Base-by-base conservation (phyloP, 2,329 filamentous ascomycete genomes). In the Helotiales sp. region DNA sequence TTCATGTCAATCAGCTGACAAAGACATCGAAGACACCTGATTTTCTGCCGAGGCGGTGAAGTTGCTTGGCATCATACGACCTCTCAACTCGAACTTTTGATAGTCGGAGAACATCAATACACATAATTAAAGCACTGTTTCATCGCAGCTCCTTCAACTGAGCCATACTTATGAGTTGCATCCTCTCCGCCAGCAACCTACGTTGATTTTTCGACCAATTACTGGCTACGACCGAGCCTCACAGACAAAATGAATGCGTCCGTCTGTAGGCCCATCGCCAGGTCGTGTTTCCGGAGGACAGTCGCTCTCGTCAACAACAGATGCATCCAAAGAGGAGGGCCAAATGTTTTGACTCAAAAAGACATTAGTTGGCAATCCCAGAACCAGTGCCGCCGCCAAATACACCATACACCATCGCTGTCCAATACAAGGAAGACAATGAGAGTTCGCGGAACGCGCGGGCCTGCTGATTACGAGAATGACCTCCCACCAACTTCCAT, bases 401-500 rank as follows among this genome's bases (percentile, higher is more conserved):
- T 45, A 20, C 40, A 45, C 20, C 40, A 7, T 45, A 45, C 40
- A 2, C 40, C 40, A 45, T 20, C 17, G 40, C 40, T 45, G 13
- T 45, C 40, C 15, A 50, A 17, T 13, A 17, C n/a, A 13, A 24
- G 11, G 11, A 30, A 43, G 15, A 28, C 43, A 2, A 30, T 63
- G 8, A 64, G 37, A 43, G 26, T 64, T 4, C 55, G 40, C 54
- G 64, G 55, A 30, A 26, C 63, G 4, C 17, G 40, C 6, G 40
- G 40, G n/a, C 17, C 40, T 5, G 40, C 40, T 20, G 57, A 60
- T n/a, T 30, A 47, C 13, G 67, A 73, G 52, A 62, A 71, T 1
- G 69, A 55, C 37, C 61, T 76, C 7, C 74, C 75, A 15, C 70
- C 75, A 47, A 40, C 65, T 8, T 49, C 62, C 10, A 61, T 75